Percentiles rank a stretch among this genome's conserved stretches.
Conservation (phyloP, 1,284 basidiomycete genomes). For the Apiotrichum siamense region DNA sequence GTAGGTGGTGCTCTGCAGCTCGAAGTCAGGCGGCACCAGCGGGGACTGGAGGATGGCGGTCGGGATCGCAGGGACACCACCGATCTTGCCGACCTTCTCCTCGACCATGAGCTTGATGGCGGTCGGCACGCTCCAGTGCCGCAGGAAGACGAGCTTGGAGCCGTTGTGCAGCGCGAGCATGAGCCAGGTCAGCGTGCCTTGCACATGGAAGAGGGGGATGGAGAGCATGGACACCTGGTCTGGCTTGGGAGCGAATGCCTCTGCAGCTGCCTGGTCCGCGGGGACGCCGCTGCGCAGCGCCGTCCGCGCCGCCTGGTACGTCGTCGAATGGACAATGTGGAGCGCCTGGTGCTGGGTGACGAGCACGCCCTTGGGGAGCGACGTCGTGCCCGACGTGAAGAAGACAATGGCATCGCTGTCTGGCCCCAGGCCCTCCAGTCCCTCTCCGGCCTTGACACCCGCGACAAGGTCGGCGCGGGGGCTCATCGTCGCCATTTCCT, state of each 20-base stretch:
- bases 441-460: constrained; percentile 3
- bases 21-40: constrained; percentile 20
- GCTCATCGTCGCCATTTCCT: neutral
- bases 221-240: constrained; percentile 30
- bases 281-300: constrained; percentile 12
- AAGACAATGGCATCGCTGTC: constrained; percentile 39
- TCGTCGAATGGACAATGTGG: constrained; percentile 28
- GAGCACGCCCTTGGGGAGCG: constrained; percentile 35
- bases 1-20: no score
- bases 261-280: neutral
- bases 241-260: neutral
- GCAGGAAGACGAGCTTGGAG: constrained; percentile 34
- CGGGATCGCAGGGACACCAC: constrained; percentile 41
- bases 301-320: constrained; percentile 21
- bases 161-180: constrained; percentile 32
- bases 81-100: constrained; percentile 33
- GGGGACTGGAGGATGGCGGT: constrained; percentile 20
- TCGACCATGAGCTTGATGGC: constrained; percentile 27
- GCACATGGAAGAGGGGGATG: constrained; percentile 44
- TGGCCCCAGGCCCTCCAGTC: constrained; percentile 20
- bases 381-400: constrained; percentile 30
- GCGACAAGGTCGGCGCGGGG: neutral
- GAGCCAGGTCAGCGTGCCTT: constrained; percentile 42
- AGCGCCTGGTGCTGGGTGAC: constrained; percentile 37
- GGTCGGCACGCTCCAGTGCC: constrained; percentile 28